Base-by-base conservation (phyloP, 2,329 filamentous ascomycete species). In the Fusarium denticulatum region DNA sequence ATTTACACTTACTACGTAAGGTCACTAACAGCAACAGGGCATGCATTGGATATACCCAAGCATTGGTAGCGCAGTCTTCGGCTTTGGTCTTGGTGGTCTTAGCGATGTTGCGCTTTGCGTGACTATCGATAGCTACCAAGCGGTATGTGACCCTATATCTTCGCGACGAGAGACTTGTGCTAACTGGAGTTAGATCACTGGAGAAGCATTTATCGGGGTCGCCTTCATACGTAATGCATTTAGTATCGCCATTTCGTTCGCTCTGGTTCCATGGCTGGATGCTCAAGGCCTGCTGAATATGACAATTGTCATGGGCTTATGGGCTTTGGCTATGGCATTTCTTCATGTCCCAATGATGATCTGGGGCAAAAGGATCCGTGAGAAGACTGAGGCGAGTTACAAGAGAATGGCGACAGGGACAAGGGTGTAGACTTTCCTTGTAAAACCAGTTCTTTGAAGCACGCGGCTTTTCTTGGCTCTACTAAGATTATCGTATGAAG, bases 41-140 rank as follows among this genome's bases (percentile, higher is more conserved):
- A 80, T 82, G 80, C 82, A 83, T 28, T 84, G 81, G 81, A 81
- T 84, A 6, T 80, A 76, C 14, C 81, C 82, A 1, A 81, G 77
- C 22, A 68, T 83, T 6, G 82, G 78, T 0, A 79, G 80, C 5
- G 79, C 73, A 1, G 57, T 83, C 3, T 83, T 81, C 26, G 79
- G 78, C 0, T 81, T 82, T 39, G 82, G 81, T 0, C 67, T 83
- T 1, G 81, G 82, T 22, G 76, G 79, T 52, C 79, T 82, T 13
- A 76, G 79, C 20, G 82, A 83, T 30, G 78, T 80, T 6, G 64
- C 72, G 14, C 75, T 82, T 43, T 82, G 79, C 3, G 55, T 82
- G 22, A 70, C 81, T 3, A 79, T 82, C 26, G 81, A 82, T 26
- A 78, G 79, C 28, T 83, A 82, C 7, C 58, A 66, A 22, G 52